Conservation (phyloP, 2,329 filamentous ascomycete genomes). For the Elsinoe perseae region DNA sequence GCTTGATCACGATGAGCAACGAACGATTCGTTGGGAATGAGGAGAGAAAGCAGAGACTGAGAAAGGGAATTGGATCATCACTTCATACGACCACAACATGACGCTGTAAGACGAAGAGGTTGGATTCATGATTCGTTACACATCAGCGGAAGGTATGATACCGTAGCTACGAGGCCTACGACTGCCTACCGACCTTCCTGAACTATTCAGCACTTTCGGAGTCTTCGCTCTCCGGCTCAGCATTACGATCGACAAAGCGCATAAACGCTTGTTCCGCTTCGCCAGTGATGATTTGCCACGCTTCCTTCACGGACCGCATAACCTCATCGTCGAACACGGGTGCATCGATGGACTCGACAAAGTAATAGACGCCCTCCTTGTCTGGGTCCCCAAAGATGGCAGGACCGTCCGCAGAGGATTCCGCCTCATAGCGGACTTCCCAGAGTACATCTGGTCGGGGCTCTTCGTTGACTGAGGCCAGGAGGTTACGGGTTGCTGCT, state of each 20-base stretch:
- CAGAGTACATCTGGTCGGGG: slow-evolving; percentile 40
- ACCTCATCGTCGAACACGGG: slow-evolving; percentile 67
- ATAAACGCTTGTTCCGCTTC: slow-evolving; percentile 56
- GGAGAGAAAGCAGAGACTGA: slow-evolving; percentile 59
- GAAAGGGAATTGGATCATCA: no score
- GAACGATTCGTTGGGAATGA: slow-evolving; percentile 64
- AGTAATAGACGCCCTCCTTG: slow-evolving; percentile 43
- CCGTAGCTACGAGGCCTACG: neutral
- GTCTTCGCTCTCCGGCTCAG: slow-evolving; percentile 47
- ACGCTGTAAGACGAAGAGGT: neutral
- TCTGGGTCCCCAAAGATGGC: slow-evolving; percentile 25
- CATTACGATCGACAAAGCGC: slow-evolving; percentile 68
- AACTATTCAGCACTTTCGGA: neutral
- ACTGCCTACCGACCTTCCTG: neutral
- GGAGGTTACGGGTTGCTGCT: slow-evolving; percentile 37
- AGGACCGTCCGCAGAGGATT: slow-evolving; percentile 26
- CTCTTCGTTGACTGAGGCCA: slow-evolving; percentile 32
- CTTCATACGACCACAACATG: no score
- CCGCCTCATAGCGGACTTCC: slow-evolving; percentile 47
- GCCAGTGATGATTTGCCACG: slow-evolving; percentile 60
- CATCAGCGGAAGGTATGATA: neutral
- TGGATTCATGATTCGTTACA: neutral
- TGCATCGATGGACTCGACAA: slow-evolving; percentile 54
- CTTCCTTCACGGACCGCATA: slow-evolving; percentile 57
- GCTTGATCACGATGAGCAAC: slow-evolving; percentile 63